Percentiles rank a stretch among this genome's conserved stretches.
Conservation (phyloP, 768 basidiomycete genomes). For the Exidia glandulosa region DNA sequence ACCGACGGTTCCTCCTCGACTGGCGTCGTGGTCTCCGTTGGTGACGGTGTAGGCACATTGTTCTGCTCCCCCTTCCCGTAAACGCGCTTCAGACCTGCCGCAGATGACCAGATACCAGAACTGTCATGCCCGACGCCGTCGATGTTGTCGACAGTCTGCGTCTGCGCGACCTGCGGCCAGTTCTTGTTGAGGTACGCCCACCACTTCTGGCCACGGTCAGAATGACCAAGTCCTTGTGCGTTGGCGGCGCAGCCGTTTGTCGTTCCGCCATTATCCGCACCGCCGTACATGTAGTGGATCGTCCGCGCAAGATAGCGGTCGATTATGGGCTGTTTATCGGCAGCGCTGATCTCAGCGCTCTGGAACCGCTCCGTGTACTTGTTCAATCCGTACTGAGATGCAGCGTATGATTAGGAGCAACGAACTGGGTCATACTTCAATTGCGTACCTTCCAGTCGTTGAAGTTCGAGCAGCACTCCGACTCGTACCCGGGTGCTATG, state of each 20-base stretch:
- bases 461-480: not conserved
- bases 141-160: not conserved
- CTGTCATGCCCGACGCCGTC: not conserved
- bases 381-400: not conserved
- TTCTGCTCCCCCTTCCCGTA: not conserved
- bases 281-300: not conserved
- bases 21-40: too few species aligned
- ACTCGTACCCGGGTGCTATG: not conserved
- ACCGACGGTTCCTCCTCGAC: too few species aligned
- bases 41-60: too few species aligned
- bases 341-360: not conserved
- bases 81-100: not conserved
- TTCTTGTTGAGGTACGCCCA: not conserved
- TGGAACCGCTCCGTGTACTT: not conserved
- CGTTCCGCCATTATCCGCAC: not conserved
- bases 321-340: not conserved
- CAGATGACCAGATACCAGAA: not conserved
- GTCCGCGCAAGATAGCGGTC: not conserved
- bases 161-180: not conserved
- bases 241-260: not conserved
- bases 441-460: not conserved
- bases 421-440: not conserved
- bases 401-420: not conserved
- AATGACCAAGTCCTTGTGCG: not conserved
- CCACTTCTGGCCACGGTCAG: not conserved